Evolutionary conservation across 2,329 filamentous ascomycete species (phyloP).

Genomic region (Colletotrichum orchidophilum): DNA sequence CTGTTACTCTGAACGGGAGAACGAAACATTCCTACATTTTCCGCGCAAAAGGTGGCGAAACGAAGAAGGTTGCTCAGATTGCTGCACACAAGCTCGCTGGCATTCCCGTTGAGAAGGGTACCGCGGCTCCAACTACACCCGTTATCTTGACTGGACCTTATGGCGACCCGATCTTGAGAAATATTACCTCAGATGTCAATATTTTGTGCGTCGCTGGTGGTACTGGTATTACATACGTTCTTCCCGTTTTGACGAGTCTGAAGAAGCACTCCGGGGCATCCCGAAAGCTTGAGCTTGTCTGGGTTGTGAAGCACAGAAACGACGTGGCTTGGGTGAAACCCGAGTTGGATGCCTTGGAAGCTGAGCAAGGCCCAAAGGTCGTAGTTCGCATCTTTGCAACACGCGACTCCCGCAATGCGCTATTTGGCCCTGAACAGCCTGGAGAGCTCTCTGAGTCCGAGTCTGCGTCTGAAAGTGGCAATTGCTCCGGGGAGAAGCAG

Average conservation of each 20-base stretch:
- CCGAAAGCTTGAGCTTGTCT: conserved; percentile 68
- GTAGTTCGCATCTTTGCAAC: conserved; percentile 69
- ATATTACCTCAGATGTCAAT: conserved; percentile 50
- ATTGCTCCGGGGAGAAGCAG: conserved; percentile 38
- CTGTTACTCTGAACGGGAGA: conserved; percentile 48
- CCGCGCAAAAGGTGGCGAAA: conserved; percentile 68
- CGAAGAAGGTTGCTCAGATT: conserved; percentile 61
- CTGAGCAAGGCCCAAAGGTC: conserved; percentile 49
- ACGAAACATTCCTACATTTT: conserved; percentile 66
- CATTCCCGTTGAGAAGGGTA: conserved; percentile 11
- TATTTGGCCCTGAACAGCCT: conserved; percentile 36
- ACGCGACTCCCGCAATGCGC: conserved; percentile 49
- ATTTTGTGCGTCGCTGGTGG: conserved; percentile 51
- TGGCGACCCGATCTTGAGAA: conserved; percentile 59
- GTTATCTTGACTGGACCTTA: conserved; percentile 73
- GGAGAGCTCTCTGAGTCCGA: conserved; percentile 20
- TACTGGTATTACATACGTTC: conserved; percentile 51
- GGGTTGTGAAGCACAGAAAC: conserved; percentile 65
- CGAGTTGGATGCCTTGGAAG: conserved; percentile 62
- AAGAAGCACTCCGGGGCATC: conserved; percentile 37
- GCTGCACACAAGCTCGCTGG: conserved; percentile 47
- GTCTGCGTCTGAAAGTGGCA: conserved; percentile 10
- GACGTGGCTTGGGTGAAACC: conserved; percentile 67
- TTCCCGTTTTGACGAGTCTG: conserved; percentile 55
- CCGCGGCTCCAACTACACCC: conserved; percentile 52